Evolutionary conservation across 805 yeast species (phyloP), one percentile per base, ranked within the genome.

Genomic region (Hanseniaspora clermontiae): DNA sequence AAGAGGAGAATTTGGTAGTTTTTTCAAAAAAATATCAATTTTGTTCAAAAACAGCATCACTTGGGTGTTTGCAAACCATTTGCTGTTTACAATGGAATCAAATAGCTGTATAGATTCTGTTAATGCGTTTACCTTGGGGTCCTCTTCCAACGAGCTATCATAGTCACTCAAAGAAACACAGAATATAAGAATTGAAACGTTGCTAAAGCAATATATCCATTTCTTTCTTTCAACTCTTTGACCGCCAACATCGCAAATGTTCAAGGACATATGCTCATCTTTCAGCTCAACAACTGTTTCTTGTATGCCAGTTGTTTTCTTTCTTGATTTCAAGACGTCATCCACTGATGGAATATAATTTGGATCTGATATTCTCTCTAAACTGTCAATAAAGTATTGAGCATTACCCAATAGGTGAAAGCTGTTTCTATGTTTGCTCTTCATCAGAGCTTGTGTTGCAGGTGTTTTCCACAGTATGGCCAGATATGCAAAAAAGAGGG

Each of bases 151-250:
- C 3, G 80, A 83, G 70, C 89, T 96, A 67, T 90, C 96, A 66
- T 90, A 90, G 66, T 90, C 97, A 1, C 91, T 82, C 55, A 90
- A 70, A 0, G 97, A 89, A 24, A 89, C 96, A 68, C 96, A 89
- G 66, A 89, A 90, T 59, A 90, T 87, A 51, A 90, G 84, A 49
- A 86, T 75, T 0, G 96, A 85, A 37, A 90, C 96, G 63, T 89
- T 88, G 68, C 89, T 96, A 64, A 93, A 93, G 66, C 96, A 87
- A 70, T 93, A 95, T 60, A 93, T 89, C 98, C 98, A 93, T 69
- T 93, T 91, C 65, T 86, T 87, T 55, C 98, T 81, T 72, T 93
- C 98, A 3, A 95, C 82, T 63, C 98, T 76, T 70, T 93, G 98
- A 1, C 97, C 97, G 60, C 97, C 97, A 49, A 90, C 96, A 68